These are phyloP conservation scores for Dioscorea dumetorum DNA, from an alignment of 106 monocot genomes.

Conservation along the genomic window DNA sequence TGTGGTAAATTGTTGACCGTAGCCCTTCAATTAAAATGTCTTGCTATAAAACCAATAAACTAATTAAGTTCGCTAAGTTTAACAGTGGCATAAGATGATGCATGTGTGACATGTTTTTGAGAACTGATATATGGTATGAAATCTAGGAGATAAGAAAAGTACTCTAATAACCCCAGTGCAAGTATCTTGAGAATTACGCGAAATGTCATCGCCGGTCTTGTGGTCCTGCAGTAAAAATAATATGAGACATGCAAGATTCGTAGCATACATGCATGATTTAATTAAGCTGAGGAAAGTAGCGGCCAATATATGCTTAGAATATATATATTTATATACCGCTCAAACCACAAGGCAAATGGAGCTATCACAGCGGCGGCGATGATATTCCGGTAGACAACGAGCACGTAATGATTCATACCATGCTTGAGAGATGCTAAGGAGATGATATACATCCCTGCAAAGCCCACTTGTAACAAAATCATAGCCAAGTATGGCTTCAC, in stretches of 20 bases:
- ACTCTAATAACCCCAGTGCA: slow-evolving; percentile 63
- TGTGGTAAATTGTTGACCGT: too few relatives aligned
- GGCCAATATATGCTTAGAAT: too few relatives aligned
- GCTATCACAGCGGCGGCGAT: slow-evolving; percentile 37
- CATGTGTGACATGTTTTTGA: too few relatives aligned
- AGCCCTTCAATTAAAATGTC: too few relatives aligned
- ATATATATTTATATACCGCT: slow-evolving; percentile 28
- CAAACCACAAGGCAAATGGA: slow-evolving; percentile 48
- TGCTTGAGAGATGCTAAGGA: slow-evolving; percentile 37
- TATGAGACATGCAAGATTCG: background rate
- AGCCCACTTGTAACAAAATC: slow-evolving; percentile 54
- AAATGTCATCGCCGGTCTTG: slow-evolving; percentile 60
- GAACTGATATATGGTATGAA: background rate
- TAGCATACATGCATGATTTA: too few relatives aligned
- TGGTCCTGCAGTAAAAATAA: slow-evolving; percentile 31
- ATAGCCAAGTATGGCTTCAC: slow-evolving; percentile 45
- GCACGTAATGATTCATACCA: slow-evolving; percentile 57
- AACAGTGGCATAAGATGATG: too few relatives aligned
- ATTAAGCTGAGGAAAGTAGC: too few relatives aligned
- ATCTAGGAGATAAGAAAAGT: background rate
- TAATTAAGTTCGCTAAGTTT: too few relatives aligned
- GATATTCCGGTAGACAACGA: slow-evolving; percentile 59
- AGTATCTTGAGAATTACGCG: slow-evolving; percentile 51
- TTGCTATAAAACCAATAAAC: too few relatives aligned
- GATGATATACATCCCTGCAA: slow-evolving; percentile 34